phyloP scores from a whole-genome alignment of 2,329 filamentous ascomycete genomes.

The Fusarium sp. region DNA sequence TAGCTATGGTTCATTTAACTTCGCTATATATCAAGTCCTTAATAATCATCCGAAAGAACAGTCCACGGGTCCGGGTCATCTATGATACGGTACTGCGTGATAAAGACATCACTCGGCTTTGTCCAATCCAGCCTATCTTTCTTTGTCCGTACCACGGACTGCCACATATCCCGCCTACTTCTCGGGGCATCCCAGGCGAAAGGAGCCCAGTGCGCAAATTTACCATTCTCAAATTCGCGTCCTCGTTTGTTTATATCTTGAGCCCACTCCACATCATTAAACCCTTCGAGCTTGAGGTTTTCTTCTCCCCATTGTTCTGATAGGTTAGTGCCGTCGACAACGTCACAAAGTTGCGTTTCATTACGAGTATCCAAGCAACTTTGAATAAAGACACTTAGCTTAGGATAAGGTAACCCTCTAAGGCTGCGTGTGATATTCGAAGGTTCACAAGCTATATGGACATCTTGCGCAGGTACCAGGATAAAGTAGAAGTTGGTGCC shows the following conservation, averaged over 20 bases:
- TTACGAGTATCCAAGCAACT: background rate
- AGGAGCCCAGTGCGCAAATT: no score
- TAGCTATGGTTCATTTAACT: no score
- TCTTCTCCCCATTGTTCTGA: no score
- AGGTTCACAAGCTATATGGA: background rate
- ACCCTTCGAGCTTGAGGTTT: background rate
- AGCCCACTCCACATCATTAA: background rate
- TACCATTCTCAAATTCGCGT: rapidly evolving
- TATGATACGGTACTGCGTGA: no score
- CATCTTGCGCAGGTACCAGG: background rate
- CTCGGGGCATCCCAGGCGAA: no score
- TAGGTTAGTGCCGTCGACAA: background rate
- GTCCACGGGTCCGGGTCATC: no score
- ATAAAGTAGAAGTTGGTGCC: background rate
- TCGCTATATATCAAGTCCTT: no score
- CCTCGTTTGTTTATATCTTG: background rate
- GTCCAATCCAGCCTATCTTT: no score
- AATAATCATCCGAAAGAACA: no score
- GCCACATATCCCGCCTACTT: no score
- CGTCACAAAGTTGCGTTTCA: rapidly evolving
- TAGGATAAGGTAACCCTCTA: background rate
- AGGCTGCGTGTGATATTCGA: background rate
- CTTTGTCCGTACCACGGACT: no score
- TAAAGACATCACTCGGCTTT: no score
- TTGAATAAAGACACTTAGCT: background rate